phyloP scores from a whole-genome alignment of 768 basidiomycete species.

The Macrocybe gigantea region DNA sequence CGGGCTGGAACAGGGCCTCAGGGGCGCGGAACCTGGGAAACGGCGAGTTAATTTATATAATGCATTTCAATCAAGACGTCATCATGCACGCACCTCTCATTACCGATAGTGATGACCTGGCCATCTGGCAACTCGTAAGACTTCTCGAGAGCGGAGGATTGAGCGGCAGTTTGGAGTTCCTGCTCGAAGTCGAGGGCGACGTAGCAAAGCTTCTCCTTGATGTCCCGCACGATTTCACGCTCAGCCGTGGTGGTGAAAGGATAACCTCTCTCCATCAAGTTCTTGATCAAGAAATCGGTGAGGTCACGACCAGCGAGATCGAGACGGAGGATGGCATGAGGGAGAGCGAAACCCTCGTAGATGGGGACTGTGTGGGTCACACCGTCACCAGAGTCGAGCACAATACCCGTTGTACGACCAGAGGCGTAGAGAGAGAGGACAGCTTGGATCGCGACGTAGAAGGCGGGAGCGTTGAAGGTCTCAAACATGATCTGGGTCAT shows the following conservation, averaged over 20 bases:
- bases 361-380: conserved; percentile 96
- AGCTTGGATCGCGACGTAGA: conserved; percentile 91
- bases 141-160: conserved; percentile 88
- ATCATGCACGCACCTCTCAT: conserved; percentile 75
- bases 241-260: conserved; percentile 92
- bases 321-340: conserved; percentile 89
- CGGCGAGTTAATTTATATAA: conserved; percentile 53
- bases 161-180: conserved; percentile 86
- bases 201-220: conserved; percentile 97
- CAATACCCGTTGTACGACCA: conserved; percentile 92
- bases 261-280: conserved; percentile 88
- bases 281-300: conserved; percentile 79
- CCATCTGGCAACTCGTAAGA: conserved; percentile 90
- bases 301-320: conserved; percentile 92
- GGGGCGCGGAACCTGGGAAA: conserved; percentile 77
- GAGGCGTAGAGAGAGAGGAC: conserved; percentile 90
- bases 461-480: conserved; percentile 89
- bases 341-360: conserved; percentile 90
- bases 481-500: conserved; percentile 98
- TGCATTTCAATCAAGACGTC: conserved; percentile 37
- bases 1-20: conserved; percentile 91
- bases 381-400: conserved; percentile 95
- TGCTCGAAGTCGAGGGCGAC: conserved; percentile 94
- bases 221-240: conserved; percentile 92
- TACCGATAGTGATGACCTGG: conserved; percentile 93